These are phyloP conservation scores for Citrus cavaleriei DNA, from an alignment of 345 rosid species.

Conservation along the genomic window DNA sequence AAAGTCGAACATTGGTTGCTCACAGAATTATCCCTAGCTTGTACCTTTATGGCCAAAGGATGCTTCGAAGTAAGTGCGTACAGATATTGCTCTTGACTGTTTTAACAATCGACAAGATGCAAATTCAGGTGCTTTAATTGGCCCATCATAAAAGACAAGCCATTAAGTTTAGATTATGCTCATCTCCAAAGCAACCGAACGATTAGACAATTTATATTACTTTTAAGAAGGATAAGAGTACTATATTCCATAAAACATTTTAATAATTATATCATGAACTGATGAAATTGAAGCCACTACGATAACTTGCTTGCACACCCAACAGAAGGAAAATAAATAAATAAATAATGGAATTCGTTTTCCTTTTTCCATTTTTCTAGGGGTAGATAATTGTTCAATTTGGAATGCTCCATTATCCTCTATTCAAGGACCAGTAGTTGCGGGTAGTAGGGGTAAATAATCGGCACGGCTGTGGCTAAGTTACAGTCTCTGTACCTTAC, in stretches of 20 bases:
- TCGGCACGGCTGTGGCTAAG: neutral
- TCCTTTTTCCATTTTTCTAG: no score
- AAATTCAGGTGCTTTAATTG: neutral
- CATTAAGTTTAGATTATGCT: neutral
- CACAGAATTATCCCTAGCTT: neutral
- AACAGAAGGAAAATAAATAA: neutral
- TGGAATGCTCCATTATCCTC: neutral
- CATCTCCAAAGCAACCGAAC: neutral
- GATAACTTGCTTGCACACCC: neutral
- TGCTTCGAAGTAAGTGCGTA: neutral
- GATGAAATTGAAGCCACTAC: no score
- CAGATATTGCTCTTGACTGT: neutral
- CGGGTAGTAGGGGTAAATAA: neutral
- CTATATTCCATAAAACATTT: neutral
- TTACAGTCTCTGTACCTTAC: no score
- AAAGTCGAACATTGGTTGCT: neutral
- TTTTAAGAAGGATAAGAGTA: neutral
- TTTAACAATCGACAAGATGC: neutral
- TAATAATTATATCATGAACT: neutral
- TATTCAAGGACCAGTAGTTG: no score
- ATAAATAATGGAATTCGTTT: no score
- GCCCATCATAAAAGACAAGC: neutral
- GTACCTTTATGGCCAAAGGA: neutral
- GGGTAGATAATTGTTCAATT: neutral
- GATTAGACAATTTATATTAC: neutral